Base-by-base conservation (phyloP, 352 stramenopile genomes). In the Phytophthora hybrid region DNA sequence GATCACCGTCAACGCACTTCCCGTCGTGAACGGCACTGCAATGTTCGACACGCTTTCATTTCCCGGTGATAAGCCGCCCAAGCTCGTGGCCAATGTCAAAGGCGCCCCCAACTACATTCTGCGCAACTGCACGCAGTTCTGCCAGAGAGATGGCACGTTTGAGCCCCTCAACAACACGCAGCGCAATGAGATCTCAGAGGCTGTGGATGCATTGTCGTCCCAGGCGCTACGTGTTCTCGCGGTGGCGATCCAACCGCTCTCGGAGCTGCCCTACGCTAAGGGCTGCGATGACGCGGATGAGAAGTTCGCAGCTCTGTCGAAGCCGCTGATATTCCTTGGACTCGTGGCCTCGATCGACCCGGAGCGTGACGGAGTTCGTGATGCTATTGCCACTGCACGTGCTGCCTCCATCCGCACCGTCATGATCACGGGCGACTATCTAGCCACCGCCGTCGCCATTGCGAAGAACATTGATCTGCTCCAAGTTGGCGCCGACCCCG, bases 361-460 rank as follows among this genome's bases (percentile, higher is more conserved):
- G 0, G 83, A 88, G 34, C 87, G 89, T 10, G 74, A 90, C 54
- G 89, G 89, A 23, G 89, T 96, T 0, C 73, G 68, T 0, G 76
- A 84, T 8, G 85, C 89, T 0, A 90, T 96, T 55, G 62, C 68
- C 8, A 79, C 73, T 53, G 73, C 73, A 49, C 73, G 73, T 9
- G 63, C 62, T 18, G 83, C 83, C 3, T 90, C 75, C 3, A 90
- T 96, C 44, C 87, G 85, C 14, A 94, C 89, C 0, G 81, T 97
- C 14, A 99, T 99, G 94, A 93, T 99, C 58, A 99, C 97, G 3
- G 95, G 97, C 26, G 97, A 99, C 79, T 97, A 97, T 55, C 85
- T 98, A 57, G 95, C 98, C 71, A 99, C 97, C 5, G 97, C 97
- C 1, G 63, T 98, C 5, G 94, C 96, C 3, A 99, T 99, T 72